phyloP scores from a whole-genome alignment of 805 yeast species.

The Ogataea wickerhamii region DNA sequence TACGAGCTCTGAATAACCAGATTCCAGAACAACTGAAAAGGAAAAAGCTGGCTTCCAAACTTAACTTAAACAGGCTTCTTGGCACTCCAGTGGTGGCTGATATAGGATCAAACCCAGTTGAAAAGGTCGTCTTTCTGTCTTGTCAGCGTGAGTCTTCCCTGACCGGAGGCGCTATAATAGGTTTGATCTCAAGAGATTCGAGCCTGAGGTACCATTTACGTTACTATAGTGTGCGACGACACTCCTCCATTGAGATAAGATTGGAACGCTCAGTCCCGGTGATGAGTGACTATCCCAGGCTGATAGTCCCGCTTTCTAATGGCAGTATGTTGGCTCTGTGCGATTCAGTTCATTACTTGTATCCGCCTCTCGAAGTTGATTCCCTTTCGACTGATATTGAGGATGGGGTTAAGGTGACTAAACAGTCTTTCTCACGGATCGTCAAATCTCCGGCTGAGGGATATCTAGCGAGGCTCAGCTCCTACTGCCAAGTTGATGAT shows the following conservation, averaged over 20 bases:
- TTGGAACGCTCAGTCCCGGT: constrained; percentile 9
- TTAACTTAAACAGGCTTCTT: constrained; percentile 15
- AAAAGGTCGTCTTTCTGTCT: constrained; percentile 12
- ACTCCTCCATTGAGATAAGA: constrained; percentile 3
- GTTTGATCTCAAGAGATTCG: constrained; percentile 15
- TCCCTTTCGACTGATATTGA: constrained; percentile 1
- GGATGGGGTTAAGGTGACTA: constrained; percentile 2
- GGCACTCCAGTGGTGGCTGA: constrained; percentile 15
- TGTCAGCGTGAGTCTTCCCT: not conserved
- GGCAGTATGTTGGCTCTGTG: constrained; percentile 19
- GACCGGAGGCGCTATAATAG: constrained; percentile 14
- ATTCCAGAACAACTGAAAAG: constrained; percentile 16
- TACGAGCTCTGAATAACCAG: constrained; percentile 13
- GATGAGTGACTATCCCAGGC: constrained; percentile 15
- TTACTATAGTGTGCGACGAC: constrained; percentile 13
- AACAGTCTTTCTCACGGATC: constrained; percentile 7
- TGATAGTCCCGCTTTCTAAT: constrained; percentile 14
- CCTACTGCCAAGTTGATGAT: constrained; percentile 6
- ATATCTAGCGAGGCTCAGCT: constrained; percentile 6
- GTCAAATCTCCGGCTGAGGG: constrained; percentile 14
- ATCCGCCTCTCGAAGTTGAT: constrained; percentile 12
- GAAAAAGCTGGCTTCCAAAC: constrained; percentile 9
- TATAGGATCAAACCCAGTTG: constrained; percentile 16
- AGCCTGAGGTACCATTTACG: constrained; percentile 15
- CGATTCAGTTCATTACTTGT: constrained; percentile 16